Evolutionary conservation across 108 stramenopile species (phyloP).

Genomic region (Nannochloropsis oceanica): DNA sequence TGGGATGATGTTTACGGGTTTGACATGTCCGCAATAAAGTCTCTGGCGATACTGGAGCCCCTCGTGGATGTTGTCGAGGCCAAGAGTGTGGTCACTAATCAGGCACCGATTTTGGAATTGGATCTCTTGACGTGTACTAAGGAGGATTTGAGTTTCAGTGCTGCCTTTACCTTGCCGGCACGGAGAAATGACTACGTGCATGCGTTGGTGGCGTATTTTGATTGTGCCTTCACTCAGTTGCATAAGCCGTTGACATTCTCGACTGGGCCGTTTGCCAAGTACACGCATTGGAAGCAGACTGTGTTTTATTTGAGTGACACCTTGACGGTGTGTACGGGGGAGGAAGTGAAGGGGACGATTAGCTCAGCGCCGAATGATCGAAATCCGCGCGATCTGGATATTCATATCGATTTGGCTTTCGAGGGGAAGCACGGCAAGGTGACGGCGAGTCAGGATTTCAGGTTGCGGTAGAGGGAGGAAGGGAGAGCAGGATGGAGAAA

Average conservation of each 20-base stretch:
- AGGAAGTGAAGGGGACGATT: slow-evolving; percentile 31
- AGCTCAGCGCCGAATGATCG: slow-evolving; percentile 32
- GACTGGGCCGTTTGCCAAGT: slow-evolving; percentile 71
- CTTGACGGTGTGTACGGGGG: slow-evolving; percentile 34
- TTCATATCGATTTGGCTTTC: slow-evolving; percentile 22
- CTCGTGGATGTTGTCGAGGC: slow-evolving; percentile 82
- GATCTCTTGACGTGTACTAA: slow-evolving; percentile 73
- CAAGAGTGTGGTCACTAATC: slow-evolving; percentile 55
- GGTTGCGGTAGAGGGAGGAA: slow-evolving; percentile 23
- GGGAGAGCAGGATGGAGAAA: not conserved
- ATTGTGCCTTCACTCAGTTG: slow-evolving; percentile 72
- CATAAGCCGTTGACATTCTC: slow-evolving; percentile 88
- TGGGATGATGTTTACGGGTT: slow-evolving; percentile 95
- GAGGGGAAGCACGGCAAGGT: slow-evolving; percentile 15
- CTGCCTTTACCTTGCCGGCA: slow-evolving; percentile 51
- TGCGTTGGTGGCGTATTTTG: slow-evolving; percentile 83
- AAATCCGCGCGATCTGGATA: slow-evolving; percentile 46
- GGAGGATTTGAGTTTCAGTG: slow-evolving; percentile 63
- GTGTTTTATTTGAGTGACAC: slow-evolving; percentile 46
- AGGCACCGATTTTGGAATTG: slow-evolving; percentile 62
- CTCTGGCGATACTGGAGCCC: slow-evolving; percentile 76
- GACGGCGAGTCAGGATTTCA: slow-evolving; percentile 13
- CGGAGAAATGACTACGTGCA: slow-evolving; percentile 68
- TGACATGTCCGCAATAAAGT: slow-evolving; percentile 77
- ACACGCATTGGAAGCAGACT: slow-evolving; percentile 98